These are phyloP conservation scores for Gonapodya prolifera DNA, from an alignment of 192 early-diverging fungal genomes.

Conservation along the genomic window DNA sequence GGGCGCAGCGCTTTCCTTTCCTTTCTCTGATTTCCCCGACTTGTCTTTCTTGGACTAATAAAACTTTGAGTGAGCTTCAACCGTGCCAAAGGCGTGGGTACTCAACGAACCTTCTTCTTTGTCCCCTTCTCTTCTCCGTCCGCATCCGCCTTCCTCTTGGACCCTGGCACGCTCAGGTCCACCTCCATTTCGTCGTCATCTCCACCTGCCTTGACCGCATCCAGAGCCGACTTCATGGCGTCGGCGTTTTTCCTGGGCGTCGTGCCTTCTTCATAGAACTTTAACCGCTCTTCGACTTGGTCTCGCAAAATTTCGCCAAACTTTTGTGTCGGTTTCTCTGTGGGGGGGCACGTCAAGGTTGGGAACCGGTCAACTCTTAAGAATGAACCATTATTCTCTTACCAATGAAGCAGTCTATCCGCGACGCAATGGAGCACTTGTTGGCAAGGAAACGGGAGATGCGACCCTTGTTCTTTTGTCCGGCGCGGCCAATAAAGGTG, in stretches of 20 bases:
- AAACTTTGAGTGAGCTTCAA: not conserved
- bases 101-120: conserved; percentile 8
- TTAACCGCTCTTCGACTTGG: conserved; percentile 92
- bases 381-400: not conserved
- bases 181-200: conserved; percentile 25
- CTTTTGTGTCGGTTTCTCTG: conserved; percentile 66
- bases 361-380: not conserved
- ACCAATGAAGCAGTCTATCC: conserved; percentile 91
- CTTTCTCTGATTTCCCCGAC: too few relatives aligned
- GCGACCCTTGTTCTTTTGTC: conserved; percentile 90
- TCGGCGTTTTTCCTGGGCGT: conserved; percentile 84
- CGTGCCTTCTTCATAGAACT: conserved; percentile 85
- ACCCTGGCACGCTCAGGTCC: conserved; percentile 28
- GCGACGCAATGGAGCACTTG: conserved; percentile 92
- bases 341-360: not conserved
- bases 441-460: conserved; percentile 98
- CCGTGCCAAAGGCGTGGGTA: not conserved
- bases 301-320: conserved; percentile 86
- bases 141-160: conserved; percentile 34
- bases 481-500: conserved; percentile 87
- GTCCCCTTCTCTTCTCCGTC: conserved; percentile 15
- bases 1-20: too few relatives aligned
- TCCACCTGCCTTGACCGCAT: conserved; percentile 46
- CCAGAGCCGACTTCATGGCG: conserved; percentile 60
- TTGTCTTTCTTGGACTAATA: not conserved